phyloP scores from a whole-genome alignment of 495 filamentous ascomycete species.

The Aspergillus homomorphus region DNA sequence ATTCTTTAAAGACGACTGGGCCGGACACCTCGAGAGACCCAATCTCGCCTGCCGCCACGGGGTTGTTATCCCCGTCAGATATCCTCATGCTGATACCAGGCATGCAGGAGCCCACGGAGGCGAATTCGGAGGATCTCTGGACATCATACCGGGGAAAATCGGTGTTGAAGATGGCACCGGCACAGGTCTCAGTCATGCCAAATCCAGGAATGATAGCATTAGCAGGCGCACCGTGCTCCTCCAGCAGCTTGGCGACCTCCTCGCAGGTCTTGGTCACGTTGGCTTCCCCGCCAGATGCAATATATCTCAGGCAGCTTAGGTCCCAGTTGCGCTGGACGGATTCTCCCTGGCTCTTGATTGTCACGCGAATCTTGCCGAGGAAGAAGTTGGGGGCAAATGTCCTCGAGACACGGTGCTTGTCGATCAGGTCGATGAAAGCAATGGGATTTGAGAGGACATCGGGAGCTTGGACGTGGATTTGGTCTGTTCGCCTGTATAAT shows the following conservation, averaged over 20 bases:
- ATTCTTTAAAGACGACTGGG: neutral
- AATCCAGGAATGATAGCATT: conserved; percentile 47
- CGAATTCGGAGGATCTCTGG: conserved; percentile 20
- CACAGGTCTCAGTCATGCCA: conserved; percentile 59
- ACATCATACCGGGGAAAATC: conserved; percentile 37
- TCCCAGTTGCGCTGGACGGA: conserved; percentile 15
- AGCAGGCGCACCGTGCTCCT: conserved; percentile 27
- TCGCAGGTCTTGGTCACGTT: conserved; percentile 31
- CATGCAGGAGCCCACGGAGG: conserved; percentile 42
- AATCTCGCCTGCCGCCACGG: neutral
- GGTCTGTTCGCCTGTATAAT: conserved; percentile 34
- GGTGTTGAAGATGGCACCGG: conserved; percentile 41
- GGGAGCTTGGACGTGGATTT: conserved; percentile 44
- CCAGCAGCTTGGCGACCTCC: conserved; percentile 29
- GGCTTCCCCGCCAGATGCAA: conserved; percentile 42
- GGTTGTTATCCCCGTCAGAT: neutral
- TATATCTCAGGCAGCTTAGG: conserved; percentile 24
- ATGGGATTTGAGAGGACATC: conserved; percentile 42
- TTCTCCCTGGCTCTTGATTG: neutral
- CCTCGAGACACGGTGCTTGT: conserved; percentile 38
- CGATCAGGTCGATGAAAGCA: conserved; percentile 40
- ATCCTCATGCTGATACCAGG: conserved; percentile 26
- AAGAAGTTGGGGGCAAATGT: conserved; percentile 60
- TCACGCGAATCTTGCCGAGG: conserved; percentile 22
- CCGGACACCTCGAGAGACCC: neutral